These are phyloP conservation scores for Barnettozyma botsteinii DNA, from an alignment of 805 yeast species.

Conservation along the genomic window DNA sequence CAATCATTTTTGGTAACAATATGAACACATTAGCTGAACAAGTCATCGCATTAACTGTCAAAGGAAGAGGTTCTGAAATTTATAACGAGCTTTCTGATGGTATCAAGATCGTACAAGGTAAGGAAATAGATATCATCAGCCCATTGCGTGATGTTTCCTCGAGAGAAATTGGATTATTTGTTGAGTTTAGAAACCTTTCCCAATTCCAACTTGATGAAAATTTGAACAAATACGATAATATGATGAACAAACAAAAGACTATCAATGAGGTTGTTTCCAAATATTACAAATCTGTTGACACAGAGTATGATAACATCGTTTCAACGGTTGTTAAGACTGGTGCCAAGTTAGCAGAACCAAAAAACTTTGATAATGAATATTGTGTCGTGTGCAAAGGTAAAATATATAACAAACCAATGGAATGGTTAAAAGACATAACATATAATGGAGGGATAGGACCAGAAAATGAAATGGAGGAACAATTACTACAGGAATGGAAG, in stretches of 20 bases:
- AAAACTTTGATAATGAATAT: slow-evolving; percentile 15
- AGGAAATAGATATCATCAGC: slow-evolving; percentile 43
- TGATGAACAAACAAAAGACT: slow-evolving; percentile 65
- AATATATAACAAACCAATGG: slow-evolving; percentile 51
- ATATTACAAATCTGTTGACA: slow-evolving; percentile 68
- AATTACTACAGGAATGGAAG: slow-evolving; percentile 31
- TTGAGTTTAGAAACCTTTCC: slow-evolving; percentile 27
- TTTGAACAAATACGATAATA: slow-evolving; percentile 24
- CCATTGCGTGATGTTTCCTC: slow-evolving; percentile 75
- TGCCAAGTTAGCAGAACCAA: slow-evolving; percentile 58
- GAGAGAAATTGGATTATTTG: slow-evolving; percentile 60
- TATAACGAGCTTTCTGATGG: slow-evolving; percentile 46
- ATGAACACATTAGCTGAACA: slow-evolving; percentile 82
- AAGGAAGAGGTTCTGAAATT: slow-evolving; percentile 76
- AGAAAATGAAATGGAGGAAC: slow-evolving; percentile 36
- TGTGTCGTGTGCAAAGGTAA: slow-evolving; percentile 56
- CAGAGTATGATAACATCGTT: slow-evolving; percentile 80
- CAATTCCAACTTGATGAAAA: slow-evolving; percentile 17
- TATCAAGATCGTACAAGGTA: slow-evolving; percentile 25
- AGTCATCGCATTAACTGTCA: slow-evolving; percentile 72
- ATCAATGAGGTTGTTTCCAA: slow-evolving; percentile 71
- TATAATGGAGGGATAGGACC: slow-evolving; percentile 50
- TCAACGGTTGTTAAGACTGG: slow-evolving; percentile 92
- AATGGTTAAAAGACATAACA: slow-evolving; percentile 67
- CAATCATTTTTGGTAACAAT: slow-evolving; percentile 68